These are phyloP conservation scores for Phialemoniopsis sp. DNA, from an alignment of 2,329 filamentous ascomycete genomes.

Conservation along the genomic window DNA sequence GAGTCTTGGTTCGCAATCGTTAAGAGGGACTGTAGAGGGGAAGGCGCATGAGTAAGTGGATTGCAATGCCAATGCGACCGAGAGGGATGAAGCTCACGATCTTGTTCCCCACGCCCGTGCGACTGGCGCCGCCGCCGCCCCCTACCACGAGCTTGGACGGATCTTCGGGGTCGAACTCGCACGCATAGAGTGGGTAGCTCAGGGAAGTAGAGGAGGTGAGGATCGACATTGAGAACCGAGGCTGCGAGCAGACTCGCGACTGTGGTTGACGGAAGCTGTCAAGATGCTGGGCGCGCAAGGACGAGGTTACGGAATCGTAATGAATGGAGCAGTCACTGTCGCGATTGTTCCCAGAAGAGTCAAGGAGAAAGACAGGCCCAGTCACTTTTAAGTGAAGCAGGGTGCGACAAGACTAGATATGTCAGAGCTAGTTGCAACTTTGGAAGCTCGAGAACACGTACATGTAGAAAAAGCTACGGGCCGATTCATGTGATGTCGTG, in stretches of 20 bases:
- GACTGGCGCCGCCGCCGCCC: conserved; percentile 80
- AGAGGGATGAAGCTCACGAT: conserved; percentile 52
- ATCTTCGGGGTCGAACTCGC: conserved; percentile 83
- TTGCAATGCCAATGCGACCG: conserved; percentile 1
- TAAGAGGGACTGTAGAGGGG: not conserved
- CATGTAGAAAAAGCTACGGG: no score
- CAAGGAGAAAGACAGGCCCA: no score
- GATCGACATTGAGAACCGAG: conserved; percentile 19
- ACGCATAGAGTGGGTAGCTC: conserved; percentile 80
- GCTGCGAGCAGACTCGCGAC: no score
- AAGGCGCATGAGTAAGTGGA: not conserved
- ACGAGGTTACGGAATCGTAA: no score
- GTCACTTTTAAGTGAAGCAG: no score
- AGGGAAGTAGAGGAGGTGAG: conserved; percentile 60
- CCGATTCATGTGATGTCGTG: no score
- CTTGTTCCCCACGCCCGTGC: conserved; percentile 81
- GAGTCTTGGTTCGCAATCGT: not conserved
- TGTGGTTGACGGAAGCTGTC: no score
- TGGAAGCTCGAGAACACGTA: no score
- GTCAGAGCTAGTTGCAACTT: no score
- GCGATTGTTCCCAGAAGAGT: no score
- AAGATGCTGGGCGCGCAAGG: not conserved
- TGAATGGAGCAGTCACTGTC: no score
- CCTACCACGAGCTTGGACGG: conserved; percentile 73
- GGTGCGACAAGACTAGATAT: no score